phyloP scores from a whole-genome alignment of 805 yeast species.

The Ogataea dorogensis region DNA sequence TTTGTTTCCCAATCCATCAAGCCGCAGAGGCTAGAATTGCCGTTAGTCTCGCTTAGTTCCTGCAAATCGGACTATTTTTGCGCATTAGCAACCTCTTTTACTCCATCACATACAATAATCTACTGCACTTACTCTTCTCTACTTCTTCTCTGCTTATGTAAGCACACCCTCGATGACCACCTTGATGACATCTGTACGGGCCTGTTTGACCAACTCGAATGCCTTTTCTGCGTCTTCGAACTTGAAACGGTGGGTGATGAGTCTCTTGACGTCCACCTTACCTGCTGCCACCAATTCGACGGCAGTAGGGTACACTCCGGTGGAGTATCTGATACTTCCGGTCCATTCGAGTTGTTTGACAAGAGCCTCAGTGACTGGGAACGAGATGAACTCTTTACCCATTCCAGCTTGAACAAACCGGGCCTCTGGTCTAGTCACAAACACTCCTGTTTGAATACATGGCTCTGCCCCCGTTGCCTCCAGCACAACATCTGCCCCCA shows the following conservation, averaged over 20 bases:
- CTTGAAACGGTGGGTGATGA: slow-evolving; percentile 71
- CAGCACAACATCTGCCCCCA: slow-evolving; percentile 49
- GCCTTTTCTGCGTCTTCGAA: slow-evolving; percentile 79
- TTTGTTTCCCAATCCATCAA: slow-evolving; percentile 7
- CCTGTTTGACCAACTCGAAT: slow-evolving; percentile 59
- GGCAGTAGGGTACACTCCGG: slow-evolving; percentile 72
- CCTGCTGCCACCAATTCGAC: slow-evolving; percentile 65
- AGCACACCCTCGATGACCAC: slow-evolving; percentile 76
- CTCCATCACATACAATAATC: not conserved
- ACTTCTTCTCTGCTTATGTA: slow-evolving; percentile 1
- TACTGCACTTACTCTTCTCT: not conserved
- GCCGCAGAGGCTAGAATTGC: slow-evolving; percentile 4
- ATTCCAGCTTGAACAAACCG: slow-evolving; percentile 81
- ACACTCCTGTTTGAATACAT: slow-evolving; percentile 68
- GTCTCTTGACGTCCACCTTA: slow-evolving; percentile 59
- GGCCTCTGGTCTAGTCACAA: slow-evolving; percentile 63
- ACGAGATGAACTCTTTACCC: slow-evolving; percentile 62
- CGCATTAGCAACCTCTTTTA: not conserved
- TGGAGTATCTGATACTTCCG: slow-evolving; percentile 79
- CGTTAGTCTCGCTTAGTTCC: not conserved
- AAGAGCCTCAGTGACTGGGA: slow-evolving; percentile 72
- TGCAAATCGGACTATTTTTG: not conserved
- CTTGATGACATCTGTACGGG: slow-evolving; percentile 61
- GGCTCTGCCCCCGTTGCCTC: slow-evolving; percentile 85
- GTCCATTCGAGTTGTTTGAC: slow-evolving; percentile 65